Evolutionary conservation across 257 asterid genomes (phyloP), one percentile per base, ranked within the genome.

Genomic region (Solanum bulbocastanum): DNA sequence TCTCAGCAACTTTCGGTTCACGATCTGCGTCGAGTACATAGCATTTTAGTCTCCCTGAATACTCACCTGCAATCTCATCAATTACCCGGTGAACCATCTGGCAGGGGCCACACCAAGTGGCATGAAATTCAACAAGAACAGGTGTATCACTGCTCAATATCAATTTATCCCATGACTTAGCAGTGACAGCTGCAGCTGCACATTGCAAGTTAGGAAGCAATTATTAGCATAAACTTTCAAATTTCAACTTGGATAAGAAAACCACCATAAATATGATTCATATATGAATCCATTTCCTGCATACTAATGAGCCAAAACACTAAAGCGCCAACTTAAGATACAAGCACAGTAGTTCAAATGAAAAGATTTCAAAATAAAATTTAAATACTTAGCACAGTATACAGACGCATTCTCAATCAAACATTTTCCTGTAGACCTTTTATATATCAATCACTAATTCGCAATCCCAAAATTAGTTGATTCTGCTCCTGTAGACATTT

Each of bases 21-120:
- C 84, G 79, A 84, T 95, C 99, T 1, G 96, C 98, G 76, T 96
- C 90, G 8, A 97, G 92, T 37, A 95, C 91, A 25, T 91, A 94
- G 94, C 96, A 96, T 84, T 94, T 95, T 23, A 97, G 60, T 88
- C 91, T 93, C 87, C 98, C 99, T 1, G 96, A 90, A 91, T 96
- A 97, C 32, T 96, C 98, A 2, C 83, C 85, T 78, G 99, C 95
- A 87, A 97, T 94, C 91, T 97, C 99, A 62, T 94, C 98, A 5
- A 96, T 94, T 33, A 95, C 95, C 82, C 98, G 94, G 72, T 97
- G 98, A 87, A 95, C 98, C 98, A 97, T 96, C 86, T 92, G 92
- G 90, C 98, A 97, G 23, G 98, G 99, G 36, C 98, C 99, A 87
- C 98, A 97, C 98, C 99, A 97, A 87, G 95, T 93, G 37, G 99